Conservation (phyloP, 2,329 filamentous ascomycete genomes). For the Aspergillus latus region DNA sequence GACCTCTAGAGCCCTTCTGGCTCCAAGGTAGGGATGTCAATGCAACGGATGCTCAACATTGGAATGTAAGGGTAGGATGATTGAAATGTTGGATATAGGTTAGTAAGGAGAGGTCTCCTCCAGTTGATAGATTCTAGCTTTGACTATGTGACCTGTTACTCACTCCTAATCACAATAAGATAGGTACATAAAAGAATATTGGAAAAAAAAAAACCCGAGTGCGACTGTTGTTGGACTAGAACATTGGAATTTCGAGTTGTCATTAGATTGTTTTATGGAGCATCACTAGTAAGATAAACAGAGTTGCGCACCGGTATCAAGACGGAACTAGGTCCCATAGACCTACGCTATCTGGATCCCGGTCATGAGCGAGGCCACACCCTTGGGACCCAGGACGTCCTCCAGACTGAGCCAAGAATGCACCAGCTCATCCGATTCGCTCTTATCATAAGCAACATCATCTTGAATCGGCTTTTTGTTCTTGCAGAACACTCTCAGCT, state of each 20-base stretch:
- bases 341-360: constrained; percentile 24
- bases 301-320: neutral
- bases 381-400: constrained; percentile 21
- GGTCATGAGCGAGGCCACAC: constrained; percentile 22
- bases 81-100: too few species aligned
- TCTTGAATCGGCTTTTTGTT: constrained; percentile 25
- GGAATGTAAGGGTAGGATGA: too few species aligned
- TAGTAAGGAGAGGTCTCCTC: too few species aligned
- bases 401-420: constrained; percentile 20
- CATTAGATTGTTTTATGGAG: too few species aligned
- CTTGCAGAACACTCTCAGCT: constrained; percentile 30
- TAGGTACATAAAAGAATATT: neutral
- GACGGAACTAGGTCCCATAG: constrained; percentile 8
- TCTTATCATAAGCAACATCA: constrained; percentile 16
- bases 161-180: too few species aligned
- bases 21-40: too few species aligned
- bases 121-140: too few species aligned
- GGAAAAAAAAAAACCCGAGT: neutral
- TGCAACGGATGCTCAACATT: too few species aligned
- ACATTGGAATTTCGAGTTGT: too few species aligned
- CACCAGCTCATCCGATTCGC: constrained; percentile 15
- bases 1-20: too few species aligned
- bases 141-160: neutral
- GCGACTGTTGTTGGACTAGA: too few species aligned
- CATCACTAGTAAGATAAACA: too few species aligned